These are phyloP conservation scores for Leccinum disarticulatum DNA, from an alignment of 768 basidiomycete genomes.

Conservation along the genomic window DNA sequence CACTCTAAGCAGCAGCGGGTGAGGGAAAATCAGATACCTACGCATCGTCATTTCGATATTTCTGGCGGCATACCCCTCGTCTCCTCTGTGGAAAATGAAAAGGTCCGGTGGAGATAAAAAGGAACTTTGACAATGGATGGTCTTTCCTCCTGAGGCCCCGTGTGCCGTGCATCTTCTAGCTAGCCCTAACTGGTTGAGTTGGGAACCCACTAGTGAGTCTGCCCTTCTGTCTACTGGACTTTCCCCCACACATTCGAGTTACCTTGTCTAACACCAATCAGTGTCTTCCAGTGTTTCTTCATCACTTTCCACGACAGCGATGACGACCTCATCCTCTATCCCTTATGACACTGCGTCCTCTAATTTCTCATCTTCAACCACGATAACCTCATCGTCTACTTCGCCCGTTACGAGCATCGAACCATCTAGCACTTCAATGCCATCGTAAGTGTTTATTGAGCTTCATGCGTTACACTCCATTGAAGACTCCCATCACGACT, in stretches of 20 bases:
- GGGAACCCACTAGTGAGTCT: not conserved
- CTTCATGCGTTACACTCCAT: not conserved
- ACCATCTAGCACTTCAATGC: not conserved
- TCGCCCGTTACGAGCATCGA: not conserved
- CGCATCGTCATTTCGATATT: not conserved
- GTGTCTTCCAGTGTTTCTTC: not conserved
- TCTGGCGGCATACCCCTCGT: not conserved
- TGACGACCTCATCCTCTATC: not conserved
- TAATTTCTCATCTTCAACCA: not conserved
- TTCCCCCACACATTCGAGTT: not conserved
- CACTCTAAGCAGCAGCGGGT: not conserved
- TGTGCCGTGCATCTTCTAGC: not conserved
- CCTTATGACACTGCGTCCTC: not conserved
- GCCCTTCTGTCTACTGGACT: not conserved
- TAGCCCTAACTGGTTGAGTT: not conserved
- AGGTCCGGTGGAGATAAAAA: not conserved
- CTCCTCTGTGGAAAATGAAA: not conserved
- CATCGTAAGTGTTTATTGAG: conserved; percentile 3
- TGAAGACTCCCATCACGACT: not conserved
- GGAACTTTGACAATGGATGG: not conserved
- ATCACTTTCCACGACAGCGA: not conserved
- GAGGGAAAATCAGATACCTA: not conserved
- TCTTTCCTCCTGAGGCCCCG: not conserved
- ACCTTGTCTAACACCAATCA: not conserved
- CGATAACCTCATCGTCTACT: not conserved